Evolutionary conservation across 2,329 filamentous ascomycete genomes (phyloP), one percentile per base, ranked within the genome.

Genomic region (Paecilomyces sp.): DNA sequence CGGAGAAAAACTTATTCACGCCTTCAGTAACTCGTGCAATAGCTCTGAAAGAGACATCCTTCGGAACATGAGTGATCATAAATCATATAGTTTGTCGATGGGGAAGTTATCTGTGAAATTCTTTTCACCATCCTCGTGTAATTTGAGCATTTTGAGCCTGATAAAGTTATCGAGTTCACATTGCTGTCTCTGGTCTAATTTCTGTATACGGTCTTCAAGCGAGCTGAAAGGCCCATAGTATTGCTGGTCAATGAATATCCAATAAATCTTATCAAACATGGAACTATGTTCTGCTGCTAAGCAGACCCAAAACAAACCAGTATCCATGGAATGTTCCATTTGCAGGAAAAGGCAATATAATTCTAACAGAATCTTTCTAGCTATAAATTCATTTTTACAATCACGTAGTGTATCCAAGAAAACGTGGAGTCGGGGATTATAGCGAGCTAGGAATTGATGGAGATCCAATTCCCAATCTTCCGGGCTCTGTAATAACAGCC

Each of bases 261-360:
- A 33, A 33, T 28, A 33, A 1, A 33, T 33, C 3, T 33, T 7
- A 33, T 33, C 7, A 12, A 33, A 33, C 8, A 33, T 33, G 31
- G 31, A 33, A 8, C 31, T 33, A 33, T 33, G 9, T 8, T 65
- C 62, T 52, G 60, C 63, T 55, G 69, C 67, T 60, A 69, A 63
- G 34, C 61, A 67, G 54, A 70, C 58, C 68, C 68, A 73, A 59
- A 72, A 70, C 12, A 64, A 36, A 3, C 68, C 67, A 58, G 59
- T 70, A 15, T 69, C 63, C 59, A 68, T 52, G 4, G 63, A 67
- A 3, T 59, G 55, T 54, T 62, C 61, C 67, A 72, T 72, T 36
- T 34, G 54, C 9, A 33, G 52, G 3, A 67, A 68, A 28, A 71
- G 63, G 5, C 67, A 60, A 22, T 66, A 62, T 5, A 61, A 62